Evolutionary conservation across 495 filamentous ascomycete genomes (phyloP).

Genomic region (Astrothelium subdiscretum): DNA sequence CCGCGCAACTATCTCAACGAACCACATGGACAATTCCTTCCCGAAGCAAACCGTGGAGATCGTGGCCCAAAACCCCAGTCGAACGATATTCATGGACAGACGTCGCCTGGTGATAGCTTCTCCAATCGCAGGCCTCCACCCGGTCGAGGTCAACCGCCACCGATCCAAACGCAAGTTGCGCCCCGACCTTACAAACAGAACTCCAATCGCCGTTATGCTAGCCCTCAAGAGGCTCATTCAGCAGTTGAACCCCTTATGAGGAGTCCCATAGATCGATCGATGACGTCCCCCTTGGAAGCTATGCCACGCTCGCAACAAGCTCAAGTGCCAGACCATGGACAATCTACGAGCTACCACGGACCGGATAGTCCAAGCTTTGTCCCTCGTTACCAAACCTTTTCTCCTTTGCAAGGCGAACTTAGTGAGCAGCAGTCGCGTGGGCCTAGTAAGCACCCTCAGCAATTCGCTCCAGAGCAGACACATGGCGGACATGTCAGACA

Average conservation of each 20-base stretch:
- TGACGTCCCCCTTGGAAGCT: not conserved
- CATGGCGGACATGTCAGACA: conserved; percentile 4
- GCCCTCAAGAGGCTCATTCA: not conserved
- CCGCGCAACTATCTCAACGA: not conserved
- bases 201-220: not conserved
- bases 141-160: not conserved
- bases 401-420: not conserved
- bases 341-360: not conserved
- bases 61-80: not conserved
- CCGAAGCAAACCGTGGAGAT: not conserved
- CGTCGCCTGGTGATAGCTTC: not conserved
- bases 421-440: not conserved
- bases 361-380: not conserved
- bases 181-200: not conserved
- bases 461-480: not conserved
- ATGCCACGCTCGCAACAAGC: not conserved
- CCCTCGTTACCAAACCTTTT: not conserved
- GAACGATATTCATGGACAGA: not conserved
- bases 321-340: not conserved
- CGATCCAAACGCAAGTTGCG: not conserved
- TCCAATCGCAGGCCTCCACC: not conserved
- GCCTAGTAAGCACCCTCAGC: conserved; percentile 2
- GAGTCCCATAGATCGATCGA: not conserved
- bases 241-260: not conserved
- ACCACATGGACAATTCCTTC: not conserved